Base-by-base conservation (phyloP, 1,284 basidiomycete genomes). In the Omphalotus olearius region DNA sequence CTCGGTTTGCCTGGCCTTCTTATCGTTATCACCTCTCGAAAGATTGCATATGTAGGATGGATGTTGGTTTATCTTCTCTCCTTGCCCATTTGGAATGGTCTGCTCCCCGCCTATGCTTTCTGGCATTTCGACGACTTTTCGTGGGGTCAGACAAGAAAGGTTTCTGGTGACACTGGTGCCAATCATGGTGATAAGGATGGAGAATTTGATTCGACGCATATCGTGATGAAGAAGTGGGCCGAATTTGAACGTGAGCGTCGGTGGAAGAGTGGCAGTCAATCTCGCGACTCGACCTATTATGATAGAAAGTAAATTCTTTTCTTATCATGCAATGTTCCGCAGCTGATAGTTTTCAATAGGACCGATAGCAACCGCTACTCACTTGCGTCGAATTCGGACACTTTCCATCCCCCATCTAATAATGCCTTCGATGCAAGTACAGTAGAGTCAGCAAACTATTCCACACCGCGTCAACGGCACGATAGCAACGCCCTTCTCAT, bases 101-200 rank as follows among this genome's bases (percentile, higher is more conserved):
- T 96, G 55, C 79, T 98, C 9, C 95, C 94, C 1, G 86, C 91
- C 1, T 98, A 98, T 69, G 82, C 95, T 33, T 99, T 93, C 73
- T 98, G 95, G 94, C 94, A 98, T 70, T 98, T 99, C 69, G 96
- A 99, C 66, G 97, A 99, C 75, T 99, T 99, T 71, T 93, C 91
- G 16, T 99, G 96, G 96, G 97, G 97, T 72, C 90, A 96, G 70
- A 98, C 96, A 33, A 80, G 96, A 57, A 87, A 85, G 71, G 75
- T 98, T 56, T 78, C 82, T 49, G 92, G 92, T 9, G 89, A 90
- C 59, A 80, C 79, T 18, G 83, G 76, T 57, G 79, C 73, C 33
- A 78, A 81, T 52, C 91, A 93, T 61, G 91, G 86, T 30, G 91
- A 91, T 65, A 97, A 95, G 71, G 89, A 93, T 54, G 97, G 96